Evolutionary conservation across 345 rosid species (phyloP).

Genomic region (Citrus trifoliata): DNA sequence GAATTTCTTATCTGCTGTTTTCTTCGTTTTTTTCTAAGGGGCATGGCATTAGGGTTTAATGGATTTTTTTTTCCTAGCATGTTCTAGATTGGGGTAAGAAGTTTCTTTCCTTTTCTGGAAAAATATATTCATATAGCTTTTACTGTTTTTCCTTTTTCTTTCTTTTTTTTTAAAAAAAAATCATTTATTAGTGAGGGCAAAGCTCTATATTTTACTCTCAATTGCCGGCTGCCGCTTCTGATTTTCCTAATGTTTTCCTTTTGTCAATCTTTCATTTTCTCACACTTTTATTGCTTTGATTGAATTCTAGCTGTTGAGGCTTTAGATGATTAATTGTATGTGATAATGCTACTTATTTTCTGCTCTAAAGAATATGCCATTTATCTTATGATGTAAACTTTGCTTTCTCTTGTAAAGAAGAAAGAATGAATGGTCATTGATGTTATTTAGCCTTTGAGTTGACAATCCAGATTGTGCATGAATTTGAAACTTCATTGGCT

Average conservation of each 20-base stretch:
- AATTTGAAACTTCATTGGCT: not conserved
- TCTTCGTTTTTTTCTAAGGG: not conserved
- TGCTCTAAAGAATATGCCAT: not conserved
- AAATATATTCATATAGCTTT: not conserved
- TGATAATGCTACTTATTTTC: not conserved
- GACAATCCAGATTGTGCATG: not conserved
- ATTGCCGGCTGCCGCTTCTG: not conserved
- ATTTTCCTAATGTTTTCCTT: not conserved
- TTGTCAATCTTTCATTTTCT: not conserved
- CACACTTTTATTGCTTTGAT: not conserved
- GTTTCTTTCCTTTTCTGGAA: not conserved
- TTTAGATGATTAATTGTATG: conserved; percentile 1
- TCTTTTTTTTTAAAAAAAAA: too few species aligned
- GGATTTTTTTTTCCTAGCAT: not conserved
- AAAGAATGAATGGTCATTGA: not conserved
- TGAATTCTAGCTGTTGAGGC: not conserved
- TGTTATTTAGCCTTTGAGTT: not conserved
- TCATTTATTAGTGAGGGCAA: not conserved
- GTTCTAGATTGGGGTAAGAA: not conserved
- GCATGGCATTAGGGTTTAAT: not conserved
- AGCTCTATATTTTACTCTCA: not conserved
- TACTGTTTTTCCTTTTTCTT: not conserved
- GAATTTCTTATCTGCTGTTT: not conserved
- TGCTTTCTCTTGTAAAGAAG: not conserved
- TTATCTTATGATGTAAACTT: not conserved